These are phyloP conservation scores for Dendrobium officinale DNA, from an alignment of 106 monocot species.

Conservation along the genomic window DNA sequence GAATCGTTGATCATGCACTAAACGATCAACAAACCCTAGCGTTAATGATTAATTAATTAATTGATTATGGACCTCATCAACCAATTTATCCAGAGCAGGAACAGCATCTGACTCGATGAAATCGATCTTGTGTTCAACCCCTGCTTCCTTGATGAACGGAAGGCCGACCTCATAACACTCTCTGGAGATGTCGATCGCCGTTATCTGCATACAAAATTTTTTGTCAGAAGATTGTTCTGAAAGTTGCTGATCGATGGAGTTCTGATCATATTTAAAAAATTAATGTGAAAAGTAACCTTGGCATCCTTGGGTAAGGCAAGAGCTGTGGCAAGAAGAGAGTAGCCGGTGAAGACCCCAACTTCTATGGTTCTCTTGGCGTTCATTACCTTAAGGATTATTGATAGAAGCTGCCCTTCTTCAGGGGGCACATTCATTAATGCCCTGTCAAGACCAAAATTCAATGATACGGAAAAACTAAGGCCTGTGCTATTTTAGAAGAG, in stretches of 20 bases:
- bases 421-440: constrained; percentile 27
- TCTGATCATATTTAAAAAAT: background rate
- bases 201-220: background rate
- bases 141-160: constrained; percentile 16
- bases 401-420: constrained; percentile 37
- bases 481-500: too few species aligned
- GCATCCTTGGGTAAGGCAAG: constrained; percentile 41
- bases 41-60: too few species aligned
- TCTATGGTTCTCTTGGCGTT: constrained; percentile 41
- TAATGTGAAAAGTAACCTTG: constrained; percentile 12
- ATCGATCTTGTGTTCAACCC: constrained; percentile 25
- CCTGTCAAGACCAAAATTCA: background rate
- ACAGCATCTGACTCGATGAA: constrained; percentile 23
- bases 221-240: too few species aligned
- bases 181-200: constrained; percentile 15
- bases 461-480: background rate
- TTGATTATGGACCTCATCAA: constrained; percentile 5
- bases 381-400: constrained; percentile 26
- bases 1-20: background rate
- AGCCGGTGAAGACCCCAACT: constrained; percentile 47
- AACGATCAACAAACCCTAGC: too few species aligned
- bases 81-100: constrained; percentile 15
- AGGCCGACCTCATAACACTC: constrained; percentile 11
- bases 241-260: background rate
- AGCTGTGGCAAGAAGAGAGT: constrained; percentile 40